These are phyloP conservation scores for Eremothecium gossypii DNA, from an alignment of 1,139 yeast species.

Conservation along the genomic window DNA sequence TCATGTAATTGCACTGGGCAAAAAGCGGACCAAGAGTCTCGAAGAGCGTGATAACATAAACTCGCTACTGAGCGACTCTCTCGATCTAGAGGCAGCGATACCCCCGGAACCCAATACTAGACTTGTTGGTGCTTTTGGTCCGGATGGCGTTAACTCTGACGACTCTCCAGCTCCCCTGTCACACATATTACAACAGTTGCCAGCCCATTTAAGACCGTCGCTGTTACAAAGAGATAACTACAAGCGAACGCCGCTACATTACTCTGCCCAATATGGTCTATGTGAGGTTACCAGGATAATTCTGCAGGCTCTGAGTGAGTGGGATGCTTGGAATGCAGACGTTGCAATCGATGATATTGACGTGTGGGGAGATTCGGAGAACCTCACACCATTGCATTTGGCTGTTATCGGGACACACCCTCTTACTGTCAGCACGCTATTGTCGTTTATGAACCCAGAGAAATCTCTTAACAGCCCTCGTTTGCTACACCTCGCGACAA, in stretches of 20 bases:
- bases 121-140: conserved; percentile 43
- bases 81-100: conserved; percentile 40
- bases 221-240: conserved; percentile 65
- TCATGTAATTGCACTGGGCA: conserved; percentile 67
- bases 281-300: conserved; percentile 51
- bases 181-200: conserved; percentile 45
- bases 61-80: conserved; percentile 14
- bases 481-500: conserved; percentile 59
- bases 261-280: conserved; percentile 82
- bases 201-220: conserved; percentile 42
- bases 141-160: conserved; percentile 53
- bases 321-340: conserved; percentile 42
- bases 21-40: conserved; percentile 24
- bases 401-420: conserved; percentile 83
- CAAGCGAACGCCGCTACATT: conserved; percentile 79
- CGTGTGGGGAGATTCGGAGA: conserved; percentile 79
- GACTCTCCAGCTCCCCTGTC: conserved; percentile 46
- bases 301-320: conserved; percentile 41
- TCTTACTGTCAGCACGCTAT: conserved; percentile 53
- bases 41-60: conserved; percentile 8
- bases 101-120: conserved; percentile 38
- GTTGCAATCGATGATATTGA: conserved; percentile 50
- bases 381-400: conserved; percentile 71
- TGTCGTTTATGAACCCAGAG: conserved; percentile 37
- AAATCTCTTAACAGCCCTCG: conserved; percentile 39